A percentile compares a stretch with the other conserved stretches of the same genome.
phyloP scores from a whole-genome alignment of 1,139 yeast genomes.

The Diutina ranongensis region DNA sequence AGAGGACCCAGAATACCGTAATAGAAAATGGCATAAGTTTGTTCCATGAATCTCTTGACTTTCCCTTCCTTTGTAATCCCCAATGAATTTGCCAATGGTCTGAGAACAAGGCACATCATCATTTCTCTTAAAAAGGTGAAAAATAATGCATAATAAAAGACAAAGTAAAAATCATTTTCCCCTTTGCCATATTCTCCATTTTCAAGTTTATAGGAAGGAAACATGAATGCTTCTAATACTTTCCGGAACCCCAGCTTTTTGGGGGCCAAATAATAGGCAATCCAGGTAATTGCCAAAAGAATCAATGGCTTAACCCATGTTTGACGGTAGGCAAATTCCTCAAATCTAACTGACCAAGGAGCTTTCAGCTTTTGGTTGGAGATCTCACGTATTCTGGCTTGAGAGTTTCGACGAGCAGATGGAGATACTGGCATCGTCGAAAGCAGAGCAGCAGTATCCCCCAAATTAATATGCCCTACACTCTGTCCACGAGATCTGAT shows the following conservation, averaged over 20 bases:
- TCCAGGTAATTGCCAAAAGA: conserved; percentile 25
- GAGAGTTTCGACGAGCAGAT: conserved; percentile 22
- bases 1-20: conserved; percentile 74
- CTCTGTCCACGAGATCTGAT: conserved; percentile 21
- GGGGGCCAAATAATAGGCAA: conserved; percentile 33
- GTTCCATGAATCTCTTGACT: conserved; percentile 81
- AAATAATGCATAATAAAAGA: conserved; percentile 67
- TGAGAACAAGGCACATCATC: conserved; percentile 68
- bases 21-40: conserved; percentile 73
- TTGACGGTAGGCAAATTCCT: conserved; percentile 56
- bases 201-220: conserved; percentile 55
- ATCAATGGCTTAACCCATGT: conserved; percentile 72
- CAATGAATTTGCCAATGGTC: conserved; percentile 50
- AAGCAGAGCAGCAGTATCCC: conserved; percentile 42
- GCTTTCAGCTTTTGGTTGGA: conserved; percentile 17
- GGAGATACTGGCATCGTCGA: conserved; percentile 34
- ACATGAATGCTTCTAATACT: conserved; percentile 47
- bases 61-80: conserved; percentile 52
- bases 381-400: conserved; percentile 23
- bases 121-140: conserved; percentile 90
- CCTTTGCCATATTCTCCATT: conserved; percentile 79
- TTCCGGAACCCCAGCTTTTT: conserved; percentile 46
- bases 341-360: conserved; percentile 38
- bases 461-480: conserved; percentile 45
- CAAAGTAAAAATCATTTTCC: conserved; percentile 67